Evolutionary conservation across 352 stramenopile genomes (phyloP).

Genomic region (Bremia lactucae): DNA sequence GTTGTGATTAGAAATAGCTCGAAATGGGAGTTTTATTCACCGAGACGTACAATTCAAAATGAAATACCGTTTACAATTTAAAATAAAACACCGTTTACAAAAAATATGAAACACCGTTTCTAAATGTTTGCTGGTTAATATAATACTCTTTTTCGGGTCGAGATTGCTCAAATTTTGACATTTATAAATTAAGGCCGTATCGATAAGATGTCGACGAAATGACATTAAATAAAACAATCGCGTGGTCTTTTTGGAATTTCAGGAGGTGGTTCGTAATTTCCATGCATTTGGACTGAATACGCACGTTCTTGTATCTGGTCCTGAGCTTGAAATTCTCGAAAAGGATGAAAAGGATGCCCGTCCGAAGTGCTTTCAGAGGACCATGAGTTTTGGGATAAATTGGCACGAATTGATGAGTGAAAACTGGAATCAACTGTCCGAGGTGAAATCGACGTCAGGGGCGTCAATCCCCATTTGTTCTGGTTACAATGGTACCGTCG

Average conservation of each 20-base stretch:
- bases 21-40: too few species aligned
- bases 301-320: constrained; percentile 5
- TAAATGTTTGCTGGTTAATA: too few species aligned
- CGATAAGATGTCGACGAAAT: too few species aligned
- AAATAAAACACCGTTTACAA: too few species aligned
- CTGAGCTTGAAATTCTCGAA: constrained; percentile 9
- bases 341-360: constrained; percentile 6
- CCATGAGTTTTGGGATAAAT: constrained; percentile 31
- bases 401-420: constrained; percentile 34
- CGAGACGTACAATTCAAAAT: too few species aligned
- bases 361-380: constrained; percentile 22
- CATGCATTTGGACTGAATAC: constrained; percentile 12
- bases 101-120: too few species aligned
- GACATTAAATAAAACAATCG: too few species aligned
- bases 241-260: constrained; percentile 11
- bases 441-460: constrained; percentile 44
- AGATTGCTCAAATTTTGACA: too few species aligned
- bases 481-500: constrained; percentile 46
- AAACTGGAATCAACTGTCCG: constrained; percentile 48
- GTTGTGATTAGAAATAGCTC: too few species aligned
- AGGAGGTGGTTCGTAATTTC: constrained; percentile 15
- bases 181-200: too few species aligned
- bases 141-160: too few species aligned
- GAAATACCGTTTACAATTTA: too few species aligned
- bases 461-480: constrained; percentile 51